Base-by-base conservation (phyloP, 495 filamentous ascomycete genomes). In the Thozetella sp. region DNA sequence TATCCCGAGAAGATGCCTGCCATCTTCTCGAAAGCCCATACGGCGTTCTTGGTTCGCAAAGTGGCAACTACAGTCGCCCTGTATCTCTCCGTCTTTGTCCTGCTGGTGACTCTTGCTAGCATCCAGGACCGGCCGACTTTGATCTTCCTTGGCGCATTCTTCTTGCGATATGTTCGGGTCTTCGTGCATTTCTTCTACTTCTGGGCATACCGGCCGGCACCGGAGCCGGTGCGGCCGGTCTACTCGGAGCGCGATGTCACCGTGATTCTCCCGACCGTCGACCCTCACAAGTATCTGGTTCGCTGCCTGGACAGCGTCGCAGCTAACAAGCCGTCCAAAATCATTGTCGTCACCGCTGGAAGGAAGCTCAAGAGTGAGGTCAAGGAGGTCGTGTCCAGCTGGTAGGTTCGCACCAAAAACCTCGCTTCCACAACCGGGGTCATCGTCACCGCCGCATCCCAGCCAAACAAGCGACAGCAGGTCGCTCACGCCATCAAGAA, bases 221-320 rank as follows among this genome's bases (percentile, higher is more conserved):
- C 68, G 1, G 59, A 71, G 15, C 71, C 67, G 2, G 43, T 26
- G 2, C 62, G 70, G 22, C 75, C 77, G 10, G 71, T 54, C 17
- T 75, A 79, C 61, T 69, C 52, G 13, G 66, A 74, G 19, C 51
- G 65, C 19, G 80, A 86, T 63, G 82, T 85, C 62, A 83, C 82
- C 2, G 79, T 84, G 50, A 77, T 86, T 48, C 67, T 86, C 23
- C 83, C 83, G 1, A 83, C 80, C n/a, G 71, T 84, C 24, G 72
- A 80, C 46, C 70, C 72, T 0, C 67, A 66, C n/a, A 37, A n/a
- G 0, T 62, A 68, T 30, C 79, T 81, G 53, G 34, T 45, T 15
- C 69, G 73, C 17, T 75, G 72, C 24, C 22, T 82, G 10, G 22
- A 26, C 2, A 67, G 68, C 0, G 70, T 72, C 22, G 61, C 75